Percentiles rank a stretch among this genome's conserved stretches.
Evolutionary conservation across 2,329 filamentous ascomycete genomes (phyloP).

Genomic region (Pestalotiopsis sp.): DNA sequence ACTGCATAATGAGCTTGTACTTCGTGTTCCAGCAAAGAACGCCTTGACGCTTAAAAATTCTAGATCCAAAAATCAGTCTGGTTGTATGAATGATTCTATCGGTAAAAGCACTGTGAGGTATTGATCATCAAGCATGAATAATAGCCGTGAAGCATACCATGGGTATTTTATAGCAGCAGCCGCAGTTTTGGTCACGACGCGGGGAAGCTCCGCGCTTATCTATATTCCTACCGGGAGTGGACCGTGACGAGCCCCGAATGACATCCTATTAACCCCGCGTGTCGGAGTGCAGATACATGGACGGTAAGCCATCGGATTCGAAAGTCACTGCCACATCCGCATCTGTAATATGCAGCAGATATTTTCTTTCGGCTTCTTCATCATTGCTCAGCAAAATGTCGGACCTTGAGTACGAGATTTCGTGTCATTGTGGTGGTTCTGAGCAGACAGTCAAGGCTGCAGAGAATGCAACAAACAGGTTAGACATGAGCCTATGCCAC

Average conservation of each 20-base stretch:
- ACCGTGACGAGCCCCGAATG: neutral
- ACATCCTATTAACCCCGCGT: neutral
- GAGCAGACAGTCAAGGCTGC: neutral
- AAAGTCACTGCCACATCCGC: too few relatives aligned
- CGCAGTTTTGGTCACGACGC: neutral
- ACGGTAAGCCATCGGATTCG: too few relatives aligned
- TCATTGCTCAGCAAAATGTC: neutral
- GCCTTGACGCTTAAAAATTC: too few relatives aligned
- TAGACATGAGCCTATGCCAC: constrained; percentile 29
- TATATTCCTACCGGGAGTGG: neutral
- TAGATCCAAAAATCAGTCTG: too few relatives aligned
- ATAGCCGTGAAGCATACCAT: neutral
- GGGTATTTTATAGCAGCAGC: neutral
- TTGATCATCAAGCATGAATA: too few relatives aligned
- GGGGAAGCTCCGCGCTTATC: neutral
- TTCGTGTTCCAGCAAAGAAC: neutral
- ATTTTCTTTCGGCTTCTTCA: neutral
- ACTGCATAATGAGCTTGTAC: neutral
- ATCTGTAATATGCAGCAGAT: too few relatives aligned
- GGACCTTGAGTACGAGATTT: neutral
- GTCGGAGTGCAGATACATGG: too few relatives aligned
- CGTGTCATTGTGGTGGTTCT: constrained; percentile 5
- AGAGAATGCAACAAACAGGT: too few relatives aligned
- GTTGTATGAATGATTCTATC: too few relatives aligned
- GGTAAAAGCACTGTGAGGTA: too few relatives aligned